These are phyloP conservation scores for Vitis labrusca DNA, from an alignment of 164 flowering plant genomes.

Conservation along the genomic window DNA sequence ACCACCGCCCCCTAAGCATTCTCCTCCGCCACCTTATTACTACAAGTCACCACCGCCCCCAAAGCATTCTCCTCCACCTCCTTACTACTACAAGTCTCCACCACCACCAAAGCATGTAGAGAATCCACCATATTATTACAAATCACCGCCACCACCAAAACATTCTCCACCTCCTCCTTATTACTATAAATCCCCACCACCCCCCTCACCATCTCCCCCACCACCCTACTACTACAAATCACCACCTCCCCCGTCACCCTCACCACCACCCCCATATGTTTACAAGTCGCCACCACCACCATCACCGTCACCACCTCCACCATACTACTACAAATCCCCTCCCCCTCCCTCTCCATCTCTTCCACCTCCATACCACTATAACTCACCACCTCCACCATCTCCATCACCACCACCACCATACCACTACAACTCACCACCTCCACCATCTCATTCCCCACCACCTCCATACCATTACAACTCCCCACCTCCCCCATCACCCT, in stretches of 20 bases:
- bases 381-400: too few relatives aligned
- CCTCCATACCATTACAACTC: too few relatives aligned
- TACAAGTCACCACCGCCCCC: conserved; percentile 11
- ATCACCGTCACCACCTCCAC: conserved; percentile 2
- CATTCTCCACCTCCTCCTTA: background rate
- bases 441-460: too few relatives aligned
- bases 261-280: background rate
- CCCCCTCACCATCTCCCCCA: background rate
- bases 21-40: conserved; percentile 6
- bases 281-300: conserved; percentile 4
- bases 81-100: background rate
- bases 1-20: background rate
- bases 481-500: background rate
- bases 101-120: background rate
- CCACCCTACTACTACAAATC: background rate
- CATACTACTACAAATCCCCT: too few relatives aligned
- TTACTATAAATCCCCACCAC: conserved; percentile 2
- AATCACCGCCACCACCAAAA: conserved; percentile 13
- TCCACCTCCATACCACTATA: too few relatives aligned
- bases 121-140: conserved; percentile 11
- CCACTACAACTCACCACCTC: too few relatives aligned
- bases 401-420: too few relatives aligned
- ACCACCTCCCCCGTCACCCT: background rate
- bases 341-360: too few relatives aligned
- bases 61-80: conserved; percentile 5